Evolutionary conservation across 768 basidiomycete species (phyloP), one percentile per base, ranked within the genome.

Genomic region (Suillus subalutaceus): DNA sequence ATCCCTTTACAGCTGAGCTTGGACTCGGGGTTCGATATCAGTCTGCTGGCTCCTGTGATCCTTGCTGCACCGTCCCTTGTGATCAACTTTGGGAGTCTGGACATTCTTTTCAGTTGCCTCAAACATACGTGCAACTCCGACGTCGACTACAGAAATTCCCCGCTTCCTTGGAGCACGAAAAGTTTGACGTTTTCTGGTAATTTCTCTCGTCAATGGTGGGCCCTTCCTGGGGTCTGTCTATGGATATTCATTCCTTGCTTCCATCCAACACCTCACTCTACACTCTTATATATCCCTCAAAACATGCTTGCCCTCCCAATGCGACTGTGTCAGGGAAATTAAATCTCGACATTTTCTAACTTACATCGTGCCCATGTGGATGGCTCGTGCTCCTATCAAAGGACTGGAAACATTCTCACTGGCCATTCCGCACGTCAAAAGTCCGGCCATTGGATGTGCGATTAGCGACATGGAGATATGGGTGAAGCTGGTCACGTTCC

Each of bases 191-290:
- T 83, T 32, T 74, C 73, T 6, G 81, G 81, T 3, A 32, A 56
- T 12, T 44, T 64, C 23, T 65, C 77, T 35, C 10, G 1, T 38
- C 10, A 9, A 23, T 83, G 82, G 82, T 77, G 73, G n/a, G 55
- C 73, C 76, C 8, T 66, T 83, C 38, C 74, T 68, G 26, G 71
- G 70, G 20, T 78, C 68, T 9, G 30, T 55, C 20, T 72, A 74
- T 12, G 82, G 82, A 4, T 46, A 70, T 2, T 66, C 69, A 6
- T 81, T 80, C 68, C 72, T 83, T 3, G 65, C 71, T n/a, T 73
- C 73, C n/a, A 69, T 83, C 32, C 78, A 79, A 1, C 79, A 80
- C 65, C 72, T 83, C 12, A 74, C 76, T 6, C 63, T 82, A 35
- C 76, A 63, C 52, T 37, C n/a, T 35, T 6, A 6, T 23, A n/a